These are phyloP conservation scores for Medicago ruthenica DNA, from an alignment of 306 rosid genomes.

Conservation along the genomic window DNA sequence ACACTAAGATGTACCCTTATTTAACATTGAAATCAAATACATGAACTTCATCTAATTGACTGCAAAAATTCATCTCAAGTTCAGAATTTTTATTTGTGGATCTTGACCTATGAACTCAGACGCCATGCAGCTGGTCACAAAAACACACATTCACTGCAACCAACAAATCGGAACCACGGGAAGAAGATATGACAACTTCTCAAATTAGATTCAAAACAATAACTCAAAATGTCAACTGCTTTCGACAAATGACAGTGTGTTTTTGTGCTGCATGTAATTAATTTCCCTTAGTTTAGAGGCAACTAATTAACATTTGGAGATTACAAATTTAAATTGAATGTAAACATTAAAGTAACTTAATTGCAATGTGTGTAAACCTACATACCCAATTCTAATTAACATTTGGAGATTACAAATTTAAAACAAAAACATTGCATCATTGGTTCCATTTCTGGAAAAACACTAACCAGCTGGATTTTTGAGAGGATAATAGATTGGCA, in stretches of 20 bases:
- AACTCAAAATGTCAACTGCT: background rate
- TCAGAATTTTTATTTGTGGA: background rate
- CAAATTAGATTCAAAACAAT: background rate
- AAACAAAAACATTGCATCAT: background rate
- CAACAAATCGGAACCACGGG: background rate
- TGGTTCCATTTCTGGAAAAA: background rate
- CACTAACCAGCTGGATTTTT: constrained; percentile 60
- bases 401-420: background rate
- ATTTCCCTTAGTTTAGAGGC: constrained; percentile 10
- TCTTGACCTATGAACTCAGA: background rate
- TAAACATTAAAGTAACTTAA: background rate
- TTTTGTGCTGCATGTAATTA: background rate
- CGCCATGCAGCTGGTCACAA: background rate
- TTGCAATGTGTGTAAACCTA: background rate
- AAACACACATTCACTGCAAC: background rate
- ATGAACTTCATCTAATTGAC: constrained; percentile 6
- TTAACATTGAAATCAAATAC: background rate
- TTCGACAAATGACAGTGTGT: background rate
- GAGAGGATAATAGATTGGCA: constrained; percentile 72
- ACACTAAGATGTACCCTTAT: constrained; percentile 13
- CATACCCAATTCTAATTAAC: background rate
- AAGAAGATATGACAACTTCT: background rate
- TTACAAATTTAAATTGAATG: too few relatives aligned
- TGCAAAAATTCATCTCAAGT: constrained; percentile 3
- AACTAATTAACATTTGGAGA: too few relatives aligned